Evolutionary conservation across 371 early-diverging fungal genomes (phyloP), one percentile per base, ranked within the genome.

Genomic region (Mucor indicus): DNA sequence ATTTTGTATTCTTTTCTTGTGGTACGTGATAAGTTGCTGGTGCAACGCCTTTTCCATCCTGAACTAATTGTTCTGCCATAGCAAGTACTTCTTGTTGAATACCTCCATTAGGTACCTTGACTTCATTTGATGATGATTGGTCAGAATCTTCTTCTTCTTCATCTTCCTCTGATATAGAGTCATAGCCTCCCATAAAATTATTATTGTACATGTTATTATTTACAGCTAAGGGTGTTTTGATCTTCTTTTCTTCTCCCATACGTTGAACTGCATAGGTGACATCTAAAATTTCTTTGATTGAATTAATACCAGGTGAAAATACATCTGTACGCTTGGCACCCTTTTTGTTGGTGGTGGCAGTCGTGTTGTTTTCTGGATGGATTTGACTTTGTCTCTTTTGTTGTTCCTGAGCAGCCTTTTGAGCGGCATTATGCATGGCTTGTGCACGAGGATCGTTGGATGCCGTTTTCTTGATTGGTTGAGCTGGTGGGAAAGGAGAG

Each of bases 241-340:
- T 33, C 24, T 29, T 32, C 23, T 60, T 64, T 48, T 79, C 80
- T 44, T 79, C 82, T 42, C 73, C 78, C 77, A 77, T 74, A 33
- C 78, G 62, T 44, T 76, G 78, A 15, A 77, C 73, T 6, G 81
- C 75, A 50, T 70, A 76, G 7, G 75, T 71, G 13, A 81, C 69
- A 50, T 77, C 75, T 53, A 81, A 69, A 27, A 70, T 68, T 46
- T 74, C 78, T 40, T 75, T 78, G 43, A 80, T 64, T 6, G 70
- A 58, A 21, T 60, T 68, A 24, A 77, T 65, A 7, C 77, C 79
- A 21, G 80, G 80, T 5, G 66, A 49, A n/a, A 62, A 61, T 1
- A 61, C 27, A 35, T 66, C 66, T 7, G 44, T 55, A 16, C 62
- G 44, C 19, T 57, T 50, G 2, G 47, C 39, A 6, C 51, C 15